Conservation (phyloP, 2,329 filamentous ascomycete genomes). For the Colletotrichum somersetense region DNA sequence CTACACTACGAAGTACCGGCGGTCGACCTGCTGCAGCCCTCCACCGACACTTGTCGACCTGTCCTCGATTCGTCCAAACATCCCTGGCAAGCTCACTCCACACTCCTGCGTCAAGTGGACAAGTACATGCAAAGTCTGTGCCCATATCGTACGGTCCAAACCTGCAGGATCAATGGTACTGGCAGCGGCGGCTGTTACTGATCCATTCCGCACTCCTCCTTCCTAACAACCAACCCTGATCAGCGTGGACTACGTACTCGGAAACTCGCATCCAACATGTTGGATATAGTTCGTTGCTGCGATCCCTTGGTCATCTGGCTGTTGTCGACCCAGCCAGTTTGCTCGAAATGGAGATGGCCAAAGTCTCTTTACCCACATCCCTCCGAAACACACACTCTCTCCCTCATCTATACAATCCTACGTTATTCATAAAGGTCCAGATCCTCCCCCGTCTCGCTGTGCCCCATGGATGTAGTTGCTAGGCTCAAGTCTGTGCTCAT, state of each 20-base stretch:
- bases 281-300: background rate
- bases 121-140: constrained; percentile 10
- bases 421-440: constrained; percentile 21
- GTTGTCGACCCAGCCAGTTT: background rate
- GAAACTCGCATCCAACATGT: background rate
- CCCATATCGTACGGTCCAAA: background rate
- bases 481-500: constrained; percentile 22
- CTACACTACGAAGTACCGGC: too few species aligned
- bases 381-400: background rate
- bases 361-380: background rate
- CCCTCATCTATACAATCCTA: background rate
- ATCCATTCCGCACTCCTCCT: background rate
- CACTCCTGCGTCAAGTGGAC: background rate
- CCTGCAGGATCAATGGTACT: background rate
- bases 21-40: background rate
- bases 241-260: background rate
- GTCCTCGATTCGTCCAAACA: background rate
- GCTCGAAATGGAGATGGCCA: background rate
- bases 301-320: background rate
- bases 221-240: background rate
- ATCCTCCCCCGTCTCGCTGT: constrained; percentile 3
- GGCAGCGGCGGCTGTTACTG: background rate
- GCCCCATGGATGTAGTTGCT: constrained; percentile 6
- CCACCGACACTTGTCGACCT: constrained; percentile 17
- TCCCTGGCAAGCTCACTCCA: constrained; percentile 3